phyloP scores from a whole-genome alignment of 2,329 filamentous ascomycete genomes.

The Lecanicillium sp. region DNA sequence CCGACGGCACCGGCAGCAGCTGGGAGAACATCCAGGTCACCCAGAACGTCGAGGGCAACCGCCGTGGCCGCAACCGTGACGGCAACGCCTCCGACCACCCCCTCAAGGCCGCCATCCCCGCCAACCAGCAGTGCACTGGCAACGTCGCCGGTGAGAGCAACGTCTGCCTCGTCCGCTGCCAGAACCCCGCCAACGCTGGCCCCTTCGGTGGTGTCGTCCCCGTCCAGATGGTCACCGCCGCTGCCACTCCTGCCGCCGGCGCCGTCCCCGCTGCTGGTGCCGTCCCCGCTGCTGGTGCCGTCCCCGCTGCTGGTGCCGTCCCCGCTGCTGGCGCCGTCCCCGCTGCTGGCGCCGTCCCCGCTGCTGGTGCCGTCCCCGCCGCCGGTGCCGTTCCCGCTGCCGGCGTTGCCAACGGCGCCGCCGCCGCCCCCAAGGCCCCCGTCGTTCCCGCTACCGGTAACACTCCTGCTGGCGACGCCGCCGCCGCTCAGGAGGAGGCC shows the following conservation, averaged over 20 bases:
- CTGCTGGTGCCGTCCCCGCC: background rate
- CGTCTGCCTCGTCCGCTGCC: conserved; percentile 57
- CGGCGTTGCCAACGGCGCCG: background rate
- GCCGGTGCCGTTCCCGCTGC: background rate
- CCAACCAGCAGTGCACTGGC: conserved; percentile 51
- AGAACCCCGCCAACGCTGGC: conserved; percentile 54
- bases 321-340: background rate
- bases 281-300: background rate
- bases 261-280: background rate
- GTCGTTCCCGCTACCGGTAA: conserved; percentile 1
- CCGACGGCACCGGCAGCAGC: conserved; percentile 48
- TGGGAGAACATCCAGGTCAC: conserved; percentile 52
- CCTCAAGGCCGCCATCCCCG: conserved; percentile 53
- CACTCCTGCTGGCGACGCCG: background rate
- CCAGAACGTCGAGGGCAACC: conserved; percentile 24
- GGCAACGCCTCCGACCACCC: conserved; percentile 39
- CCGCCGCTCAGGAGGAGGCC: background rate
- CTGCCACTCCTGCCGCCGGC: conserved; percentile 6
- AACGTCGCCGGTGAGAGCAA: conserved; percentile 52
- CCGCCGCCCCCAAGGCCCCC: too few relatives aligned
- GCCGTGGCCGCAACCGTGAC: conserved; percentile 35
- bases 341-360: background rate
- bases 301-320: background rate
- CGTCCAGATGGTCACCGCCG: conserved; percentile 38
- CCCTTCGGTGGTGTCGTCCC: conserved; percentile 58